Conservation (phyloP, 2,329 filamentous ascomycete genomes). For the Scolecobasidium constrictum region DNA sequence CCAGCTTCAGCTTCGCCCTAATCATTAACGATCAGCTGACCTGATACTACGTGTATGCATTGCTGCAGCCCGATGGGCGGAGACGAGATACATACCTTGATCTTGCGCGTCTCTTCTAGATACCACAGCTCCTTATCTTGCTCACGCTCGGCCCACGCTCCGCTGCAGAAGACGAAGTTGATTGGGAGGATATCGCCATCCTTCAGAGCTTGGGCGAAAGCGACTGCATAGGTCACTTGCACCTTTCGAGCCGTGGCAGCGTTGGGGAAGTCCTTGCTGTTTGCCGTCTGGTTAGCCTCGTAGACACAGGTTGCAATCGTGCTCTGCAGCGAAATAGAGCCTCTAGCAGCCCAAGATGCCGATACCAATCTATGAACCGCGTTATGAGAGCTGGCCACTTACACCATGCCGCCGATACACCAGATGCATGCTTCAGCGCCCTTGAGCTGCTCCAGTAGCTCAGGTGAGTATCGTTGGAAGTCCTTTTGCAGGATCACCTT, state of each 20-base stretch:
- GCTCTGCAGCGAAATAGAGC: not conserved
- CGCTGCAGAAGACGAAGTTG: slow-evolving; percentile 8
- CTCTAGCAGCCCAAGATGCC: not conserved
- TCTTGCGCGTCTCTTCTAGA: not conserved
- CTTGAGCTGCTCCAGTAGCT: slow-evolving; percentile 47
- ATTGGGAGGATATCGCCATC: not conserved
- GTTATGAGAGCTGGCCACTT: no score
- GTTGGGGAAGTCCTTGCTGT: not conserved
- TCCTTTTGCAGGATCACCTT: slow-evolving; percentile 59
- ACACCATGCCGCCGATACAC: slow-evolving; percentile 20
- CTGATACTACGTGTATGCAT: not conserved
- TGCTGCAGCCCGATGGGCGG: not conserved
- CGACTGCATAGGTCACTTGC: slow-evolving; percentile 1
- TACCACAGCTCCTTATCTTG: not conserved
- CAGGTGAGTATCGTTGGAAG: slow-evolving; percentile 49
- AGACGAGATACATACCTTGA: slow-evolving; percentile 5
- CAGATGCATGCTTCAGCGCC: slow-evolving; percentile 61
- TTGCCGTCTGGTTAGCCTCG: not conserved
- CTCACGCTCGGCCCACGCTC: not conserved
- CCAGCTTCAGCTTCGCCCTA: not conserved
- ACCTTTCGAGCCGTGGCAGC: slow-evolving; percentile 1
- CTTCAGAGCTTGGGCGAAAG: not conserved
- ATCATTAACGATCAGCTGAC: not conserved
- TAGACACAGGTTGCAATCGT: not conserved
- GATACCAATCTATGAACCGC: not conserved